Conservation (phyloP, 345 rosid genomes). For the Euphorbia lathyris region DNA sequence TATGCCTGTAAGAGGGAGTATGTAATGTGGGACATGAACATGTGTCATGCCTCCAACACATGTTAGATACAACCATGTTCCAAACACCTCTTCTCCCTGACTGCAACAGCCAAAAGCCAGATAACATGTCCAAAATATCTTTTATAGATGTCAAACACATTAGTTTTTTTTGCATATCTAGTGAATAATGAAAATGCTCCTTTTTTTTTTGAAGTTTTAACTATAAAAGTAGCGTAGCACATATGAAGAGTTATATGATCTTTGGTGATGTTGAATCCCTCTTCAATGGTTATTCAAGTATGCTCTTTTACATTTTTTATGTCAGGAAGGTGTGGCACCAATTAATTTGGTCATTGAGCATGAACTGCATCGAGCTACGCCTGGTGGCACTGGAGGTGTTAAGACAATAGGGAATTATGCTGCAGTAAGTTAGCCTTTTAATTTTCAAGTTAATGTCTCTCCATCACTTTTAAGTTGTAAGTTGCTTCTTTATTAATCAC, state of each 20-base stretch:
- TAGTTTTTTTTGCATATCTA: not conserved
- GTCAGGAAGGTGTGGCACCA: slow-evolving; percentile 84
- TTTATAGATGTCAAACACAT: not conserved
- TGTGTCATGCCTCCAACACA: not conserved
- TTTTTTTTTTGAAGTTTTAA: not conserved
- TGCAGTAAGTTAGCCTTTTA: slow-evolving; percentile 49
- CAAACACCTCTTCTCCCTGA: too few species aligned
- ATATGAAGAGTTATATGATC: not conserved
- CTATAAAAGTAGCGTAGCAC: not conserved
- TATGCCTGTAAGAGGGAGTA: not conserved
- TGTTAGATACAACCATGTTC: too few species aligned
- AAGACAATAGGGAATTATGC: slow-evolving; percentile 95
- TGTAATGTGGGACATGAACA: not conserved
- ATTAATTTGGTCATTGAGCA: slow-evolving; percentile 57
- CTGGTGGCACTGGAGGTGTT: slow-evolving; percentile 97
- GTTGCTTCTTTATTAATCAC: not conserved
- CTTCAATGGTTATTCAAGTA: not conserved
- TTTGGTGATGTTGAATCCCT: not conserved
- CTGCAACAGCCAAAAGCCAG: too few species aligned
- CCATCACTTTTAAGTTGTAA: not conserved
- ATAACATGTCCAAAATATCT: not conserved
- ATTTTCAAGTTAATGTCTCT: not conserved
- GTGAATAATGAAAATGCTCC: not conserved
- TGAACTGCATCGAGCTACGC: slow-evolving; percentile 83
- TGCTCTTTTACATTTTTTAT: slow-evolving; percentile 15